phyloP scores from a whole-genome alignment of 768 basidiomycete species.

The Suillus variegatus region DNA sequence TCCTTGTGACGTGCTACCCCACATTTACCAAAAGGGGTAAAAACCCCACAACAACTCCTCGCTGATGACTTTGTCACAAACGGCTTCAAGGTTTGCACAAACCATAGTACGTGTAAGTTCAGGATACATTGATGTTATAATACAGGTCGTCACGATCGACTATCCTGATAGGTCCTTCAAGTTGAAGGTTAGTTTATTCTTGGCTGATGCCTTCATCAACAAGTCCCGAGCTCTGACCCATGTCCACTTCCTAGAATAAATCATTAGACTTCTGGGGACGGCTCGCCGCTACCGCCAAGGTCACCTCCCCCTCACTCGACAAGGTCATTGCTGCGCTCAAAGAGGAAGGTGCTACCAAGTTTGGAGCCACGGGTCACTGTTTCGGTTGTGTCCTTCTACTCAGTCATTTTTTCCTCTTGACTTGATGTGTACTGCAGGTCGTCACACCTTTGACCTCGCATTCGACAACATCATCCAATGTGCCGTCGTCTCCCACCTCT shows the following conservation, averaged over 20 bases:
- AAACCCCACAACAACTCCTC: conserved; percentile 24
- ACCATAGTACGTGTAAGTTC: background rate
- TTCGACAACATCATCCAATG: conserved; percentile 54
- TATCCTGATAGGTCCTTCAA: conserved; percentile 23
- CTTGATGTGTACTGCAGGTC: conserved; percentile 31
- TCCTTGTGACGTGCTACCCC: background rate
- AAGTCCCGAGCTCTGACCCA: background rate
- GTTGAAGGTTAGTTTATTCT: conserved; percentile 8
- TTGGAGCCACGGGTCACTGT: conserved; percentile 46
- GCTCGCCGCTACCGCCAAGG: conserved; percentile 35
- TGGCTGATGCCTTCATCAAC: background rate
- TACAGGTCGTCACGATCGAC: conserved; percentile 35
- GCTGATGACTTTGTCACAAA: conserved; percentile 40
- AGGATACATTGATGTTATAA: background rate
- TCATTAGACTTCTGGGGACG: conserved; percentile 44
- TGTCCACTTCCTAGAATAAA: conserved; percentile 12
- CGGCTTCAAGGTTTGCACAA: conserved; percentile 33
- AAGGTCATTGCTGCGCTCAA: conserved; percentile 39
- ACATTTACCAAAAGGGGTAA: background rate
- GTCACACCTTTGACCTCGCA: conserved; percentile 63
- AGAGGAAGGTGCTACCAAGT: conserved; percentile 37
- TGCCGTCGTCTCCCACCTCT: conserved; percentile 59
- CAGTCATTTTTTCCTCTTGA: background rate
- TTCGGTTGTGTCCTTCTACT: too few relatives aligned
- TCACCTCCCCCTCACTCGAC: conserved; percentile 38